phyloP scores from a whole-genome alignment of 805 yeast species.

The Cyberlindnera galapagoensis region DNA sequence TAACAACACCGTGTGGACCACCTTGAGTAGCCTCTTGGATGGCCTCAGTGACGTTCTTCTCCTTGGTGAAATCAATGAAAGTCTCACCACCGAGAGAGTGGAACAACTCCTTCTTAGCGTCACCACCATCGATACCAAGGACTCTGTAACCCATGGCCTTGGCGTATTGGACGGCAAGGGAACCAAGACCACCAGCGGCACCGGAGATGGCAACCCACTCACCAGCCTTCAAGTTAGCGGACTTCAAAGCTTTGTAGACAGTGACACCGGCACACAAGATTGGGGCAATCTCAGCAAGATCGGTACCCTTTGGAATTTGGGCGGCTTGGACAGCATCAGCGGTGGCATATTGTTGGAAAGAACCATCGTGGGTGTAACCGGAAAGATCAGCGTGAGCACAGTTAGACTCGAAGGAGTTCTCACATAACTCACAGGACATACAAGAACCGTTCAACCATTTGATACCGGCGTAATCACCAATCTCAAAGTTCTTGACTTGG shows the following conservation, averaged over 20 bases:
- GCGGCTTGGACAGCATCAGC: slow-evolving; percentile 65
- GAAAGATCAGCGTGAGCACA: slow-evolving; percentile 66
- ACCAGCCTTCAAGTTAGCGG: slow-evolving; percentile 54
- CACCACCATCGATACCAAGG: slow-evolving; percentile 73
- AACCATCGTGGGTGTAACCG: slow-evolving; percentile 38
- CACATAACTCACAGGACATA: slow-evolving; percentile 60
- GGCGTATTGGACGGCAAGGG: slow-evolving; percentile 73
- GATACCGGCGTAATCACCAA: slow-evolving; percentile 64
- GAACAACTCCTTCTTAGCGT: slow-evolving; percentile 51
- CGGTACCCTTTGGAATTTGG: slow-evolving; percentile 51
- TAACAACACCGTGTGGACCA: slow-evolving; percentile 55
- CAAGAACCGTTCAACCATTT: slow-evolving; percentile 70
- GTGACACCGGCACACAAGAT: slow-evolving; percentile 39
- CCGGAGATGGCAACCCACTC: slow-evolving; percentile 74
- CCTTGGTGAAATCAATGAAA: slow-evolving; percentile 49
- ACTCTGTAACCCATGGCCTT: slow-evolving; percentile 72
- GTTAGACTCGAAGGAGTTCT: slow-evolving; percentile 53
- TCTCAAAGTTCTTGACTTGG: slow-evolving; percentile 51
- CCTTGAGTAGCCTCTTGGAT: slow-evolving; percentile 47
- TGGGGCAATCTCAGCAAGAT: slow-evolving; percentile 54
- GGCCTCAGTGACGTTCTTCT: slow-evolving; percentile 46
- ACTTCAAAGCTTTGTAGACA: slow-evolving; percentile 62
- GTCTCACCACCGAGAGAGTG: slow-evolving; percentile 59
- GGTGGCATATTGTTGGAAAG: slow-evolving; percentile 63
- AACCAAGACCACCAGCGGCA: slow-evolving; percentile 81